phyloP scores from a whole-genome alignment of 257 asterid genomes.

The Salvia splendens region DNA sequence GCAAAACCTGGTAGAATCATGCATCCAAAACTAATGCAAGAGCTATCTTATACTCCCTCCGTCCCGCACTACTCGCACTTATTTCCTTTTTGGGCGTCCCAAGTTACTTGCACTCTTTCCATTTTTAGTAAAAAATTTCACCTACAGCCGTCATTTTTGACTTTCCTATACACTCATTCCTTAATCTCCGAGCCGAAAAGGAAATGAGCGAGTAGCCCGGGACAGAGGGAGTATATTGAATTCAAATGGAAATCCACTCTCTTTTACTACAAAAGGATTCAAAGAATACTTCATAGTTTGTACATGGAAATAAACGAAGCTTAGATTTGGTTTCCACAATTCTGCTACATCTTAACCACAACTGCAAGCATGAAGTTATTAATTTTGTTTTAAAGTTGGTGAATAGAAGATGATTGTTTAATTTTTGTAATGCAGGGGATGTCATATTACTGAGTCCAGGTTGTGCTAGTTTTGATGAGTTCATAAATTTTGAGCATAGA shows the following conservation, averaged over 20 bases:
- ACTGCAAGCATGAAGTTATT: too few relatives aligned
- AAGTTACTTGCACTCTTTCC: too few relatives aligned
- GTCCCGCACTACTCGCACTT: too few relatives aligned
- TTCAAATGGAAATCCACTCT: not conserved
- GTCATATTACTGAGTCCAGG: constrained; percentile 42
- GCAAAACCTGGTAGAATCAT: constrained; percentile 33
- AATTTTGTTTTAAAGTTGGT: not conserved
- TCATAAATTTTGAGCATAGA: constrained; percentile 44
- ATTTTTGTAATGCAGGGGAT: constrained; percentile 34
- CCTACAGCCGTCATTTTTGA: too few relatives aligned
- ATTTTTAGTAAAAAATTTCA: too few relatives aligned
- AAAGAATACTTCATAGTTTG: not conserved
- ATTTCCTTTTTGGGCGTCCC: too few relatives aligned
- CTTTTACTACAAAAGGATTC: not conserved
- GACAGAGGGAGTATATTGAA: too few relatives aligned
- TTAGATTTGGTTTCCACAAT: too few relatives aligned
- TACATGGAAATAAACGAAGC: not conserved
- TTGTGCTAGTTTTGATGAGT: constrained; percentile 52
- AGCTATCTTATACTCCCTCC: not conserved
- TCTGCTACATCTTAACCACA: too few relatives aligned
- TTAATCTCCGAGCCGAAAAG: too few relatives aligned
- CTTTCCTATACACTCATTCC: too few relatives aligned
- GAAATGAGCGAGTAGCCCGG: too few relatives aligned
- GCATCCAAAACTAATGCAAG: not conserved
- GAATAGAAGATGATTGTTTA: not conserved